phyloP scores from a whole-genome alignment of 768 basidiomycete genomes.

The Tulasnella sp. region DNA sequence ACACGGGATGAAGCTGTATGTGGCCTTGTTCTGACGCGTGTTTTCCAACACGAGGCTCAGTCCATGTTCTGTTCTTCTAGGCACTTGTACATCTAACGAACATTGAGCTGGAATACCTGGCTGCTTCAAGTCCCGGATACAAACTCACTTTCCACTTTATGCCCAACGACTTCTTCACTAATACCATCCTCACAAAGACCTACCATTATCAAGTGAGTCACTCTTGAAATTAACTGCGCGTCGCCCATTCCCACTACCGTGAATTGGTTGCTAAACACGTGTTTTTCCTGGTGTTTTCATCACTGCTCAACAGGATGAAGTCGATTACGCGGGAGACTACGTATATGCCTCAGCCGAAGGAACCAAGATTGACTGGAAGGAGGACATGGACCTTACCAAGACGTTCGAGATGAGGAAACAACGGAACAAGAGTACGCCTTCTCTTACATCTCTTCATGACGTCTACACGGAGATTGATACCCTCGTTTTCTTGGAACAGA shows the following conservation, averaged over 20 bases:
- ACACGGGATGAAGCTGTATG: constrained; percentile 62
- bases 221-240: neutral
- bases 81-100: constrained; percentile 78
- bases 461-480: neutral
- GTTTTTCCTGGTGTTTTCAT: neutral
- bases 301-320: constrained; percentile 65
- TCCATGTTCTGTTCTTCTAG: constrained; percentile 20
- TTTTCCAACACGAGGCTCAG: neutral
- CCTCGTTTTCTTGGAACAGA: constrained; percentile 22
- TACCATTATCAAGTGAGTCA: constrained; percentile 57
- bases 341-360: constrained; percentile 92
- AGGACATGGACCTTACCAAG: constrained; percentile 94
- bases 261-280: neutral
- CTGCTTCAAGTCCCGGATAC: constrained; percentile 51
- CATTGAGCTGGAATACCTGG: constrained; percentile 67
- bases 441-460: neutral
- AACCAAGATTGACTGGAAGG: constrained; percentile 91
- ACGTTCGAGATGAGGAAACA: constrained; percentile 99
- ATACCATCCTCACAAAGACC: constrained; percentile 76
- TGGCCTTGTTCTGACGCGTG: neutral
- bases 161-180: constrained; percentile 79
- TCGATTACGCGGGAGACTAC: constrained; percentile 91
- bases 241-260: too few species aligned
- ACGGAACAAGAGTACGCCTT: constrained; percentile 81
- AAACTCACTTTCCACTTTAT: constrained; percentile 74